phyloP scores from a whole-genome alignment of 352 stramenopile genomes.

The Elongisporangium senticosum region DNA sequence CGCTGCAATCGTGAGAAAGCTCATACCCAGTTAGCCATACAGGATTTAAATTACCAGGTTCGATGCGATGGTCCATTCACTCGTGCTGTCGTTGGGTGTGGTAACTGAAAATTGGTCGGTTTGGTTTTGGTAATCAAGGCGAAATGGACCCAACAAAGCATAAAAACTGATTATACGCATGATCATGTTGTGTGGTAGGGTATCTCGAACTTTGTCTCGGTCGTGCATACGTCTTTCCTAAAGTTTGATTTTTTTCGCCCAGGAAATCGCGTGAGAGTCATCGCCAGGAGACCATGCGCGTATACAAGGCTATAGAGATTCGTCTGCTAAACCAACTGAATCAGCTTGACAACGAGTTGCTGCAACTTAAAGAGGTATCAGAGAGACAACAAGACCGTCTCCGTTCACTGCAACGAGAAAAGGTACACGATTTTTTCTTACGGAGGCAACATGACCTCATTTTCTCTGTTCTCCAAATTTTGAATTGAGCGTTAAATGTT shows the following conservation, averaged over 20 bases:
- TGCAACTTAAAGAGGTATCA: too few species aligned
- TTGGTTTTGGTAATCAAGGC: constrained; percentile 7
- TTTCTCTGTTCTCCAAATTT: too few species aligned
- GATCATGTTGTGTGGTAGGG: constrained; percentile 20
- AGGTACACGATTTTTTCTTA: constrained; percentile 11
- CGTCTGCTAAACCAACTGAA: too few species aligned
- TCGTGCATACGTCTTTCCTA: too few species aligned
- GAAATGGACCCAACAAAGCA: constrained; percentile 17
- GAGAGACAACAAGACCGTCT: too few species aligned
- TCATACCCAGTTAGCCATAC: constrained; percentile 10
- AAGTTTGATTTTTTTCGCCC: neutral
- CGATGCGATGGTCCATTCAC: too few species aligned
- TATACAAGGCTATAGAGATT: too few species aligned
- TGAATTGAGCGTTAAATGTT: neutral
- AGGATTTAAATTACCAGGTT: constrained; percentile 18
- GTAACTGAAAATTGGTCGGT: neutral
- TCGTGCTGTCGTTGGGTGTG: neutral
- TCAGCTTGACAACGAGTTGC: too few species aligned
- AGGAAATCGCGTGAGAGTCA: neutral
- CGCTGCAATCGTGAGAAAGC: constrained; percentile 10
- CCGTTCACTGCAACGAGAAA: constrained; percentile 7
- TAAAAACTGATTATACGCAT: constrained; percentile 10
- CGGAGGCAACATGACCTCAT: too few species aligned
- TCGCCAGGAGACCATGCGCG: neutral
- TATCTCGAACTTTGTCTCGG: too few species aligned